Conservation (phyloP, 139 green algal species). For the Volvox reticuliferus region DNA sequence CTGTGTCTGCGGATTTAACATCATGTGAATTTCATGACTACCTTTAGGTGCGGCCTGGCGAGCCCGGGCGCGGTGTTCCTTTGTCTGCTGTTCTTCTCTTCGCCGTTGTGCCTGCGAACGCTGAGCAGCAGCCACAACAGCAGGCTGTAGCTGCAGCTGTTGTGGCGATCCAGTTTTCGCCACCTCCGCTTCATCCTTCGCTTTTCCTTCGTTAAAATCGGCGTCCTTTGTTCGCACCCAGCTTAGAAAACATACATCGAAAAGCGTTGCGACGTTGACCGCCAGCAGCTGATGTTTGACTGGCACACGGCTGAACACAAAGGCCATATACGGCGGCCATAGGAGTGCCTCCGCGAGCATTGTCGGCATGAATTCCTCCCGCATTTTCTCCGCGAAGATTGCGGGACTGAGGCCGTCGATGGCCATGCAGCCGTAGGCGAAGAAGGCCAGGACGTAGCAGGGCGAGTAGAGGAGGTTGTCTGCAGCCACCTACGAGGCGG, state of each 20-base stretch:
- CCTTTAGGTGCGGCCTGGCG: no score
- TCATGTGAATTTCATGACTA: no score
- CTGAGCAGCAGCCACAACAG: neutral
- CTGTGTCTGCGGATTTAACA: no score
- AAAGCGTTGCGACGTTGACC: slow-evolving; percentile 66
- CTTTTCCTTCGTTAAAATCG: neutral
- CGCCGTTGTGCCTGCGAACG: no score
- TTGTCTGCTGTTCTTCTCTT: no score
- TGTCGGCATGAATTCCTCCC: slow-evolving; percentile 59
- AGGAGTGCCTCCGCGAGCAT: slow-evolving; percentile 53
- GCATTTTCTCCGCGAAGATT: slow-evolving; percentile 14
- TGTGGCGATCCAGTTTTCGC: neutral
- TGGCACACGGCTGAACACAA: slow-evolving; percentile 60
- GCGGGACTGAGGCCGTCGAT: slow-evolving; percentile 46
- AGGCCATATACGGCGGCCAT: slow-evolving; percentile 63
- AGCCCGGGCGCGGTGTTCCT: no score
- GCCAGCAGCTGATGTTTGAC: slow-evolving; percentile 66
- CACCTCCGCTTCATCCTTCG: neutral
- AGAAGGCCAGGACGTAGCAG: slow-evolving; percentile 55
- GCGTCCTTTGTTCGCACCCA: slow-evolving; percentile 43
- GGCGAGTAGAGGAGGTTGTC: slow-evolving; percentile 61
- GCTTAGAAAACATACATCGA: slow-evolving; percentile 67
- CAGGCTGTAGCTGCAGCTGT: neutral
- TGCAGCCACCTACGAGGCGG: slow-evolving; percentile 22
- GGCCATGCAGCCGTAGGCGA: slow-evolving; percentile 52